phyloP scores from a whole-genome alignment of 2,329 filamentous ascomycete genomes.

The Pseudophaeomoniella oleicola region DNA sequence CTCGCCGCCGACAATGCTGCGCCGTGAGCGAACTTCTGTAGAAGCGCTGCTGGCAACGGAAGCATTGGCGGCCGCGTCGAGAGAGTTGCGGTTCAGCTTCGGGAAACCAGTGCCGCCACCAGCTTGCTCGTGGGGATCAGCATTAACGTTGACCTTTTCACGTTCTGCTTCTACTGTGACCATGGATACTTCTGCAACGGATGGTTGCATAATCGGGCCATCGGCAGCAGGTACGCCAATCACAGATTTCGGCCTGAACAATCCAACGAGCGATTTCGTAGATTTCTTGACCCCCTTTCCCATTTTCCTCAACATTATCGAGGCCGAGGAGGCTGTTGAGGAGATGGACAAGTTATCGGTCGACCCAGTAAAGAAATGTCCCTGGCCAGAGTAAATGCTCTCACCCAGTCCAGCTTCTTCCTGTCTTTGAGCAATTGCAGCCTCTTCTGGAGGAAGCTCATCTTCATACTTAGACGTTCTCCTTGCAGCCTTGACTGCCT shows the following conservation, averaged over 20 bases:
- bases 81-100: slow-evolving; percentile 66
- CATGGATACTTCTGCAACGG: slow-evolving; percentile 80
- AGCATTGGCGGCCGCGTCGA: slow-evolving; percentile 45
- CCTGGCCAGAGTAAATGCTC: slow-evolving; percentile 80
- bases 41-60: slow-evolving; percentile 18
- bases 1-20: slow-evolving; percentile 84
- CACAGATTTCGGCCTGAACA: slow-evolving; percentile 89
- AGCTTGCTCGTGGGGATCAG: slow-evolving; percentile 46
- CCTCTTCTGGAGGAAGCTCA: slow-evolving; percentile 73
- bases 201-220: slow-evolving; percentile 45
- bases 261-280: slow-evolving; percentile 73
- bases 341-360: slow-evolving; percentile 67
- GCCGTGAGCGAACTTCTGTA: slow-evolving; percentile 45
- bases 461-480: slow-evolving; percentile 53
- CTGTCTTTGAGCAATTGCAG: slow-evolving; percentile 78
- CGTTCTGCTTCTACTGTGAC: slow-evolving; percentile 90
- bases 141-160: slow-evolving; percentile 65
- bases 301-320: slow-evolving; percentile 72
- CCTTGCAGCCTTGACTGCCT: slow-evolving; percentile 37
- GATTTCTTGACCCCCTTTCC: slow-evolving; percentile 96
- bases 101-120: slow-evolving; percentile 70
- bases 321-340: slow-evolving; percentile 33
- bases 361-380: slow-evolving; percentile 72
- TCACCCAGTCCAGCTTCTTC: slow-evolving; percentile 84
- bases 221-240: slow-evolving; percentile 65